Evolutionary conservation across 371 early-diverging fungal species (phyloP), one percentile per base, ranked within the genome.

Genomic region (Apophysomyces trapeziformis): DNA sequence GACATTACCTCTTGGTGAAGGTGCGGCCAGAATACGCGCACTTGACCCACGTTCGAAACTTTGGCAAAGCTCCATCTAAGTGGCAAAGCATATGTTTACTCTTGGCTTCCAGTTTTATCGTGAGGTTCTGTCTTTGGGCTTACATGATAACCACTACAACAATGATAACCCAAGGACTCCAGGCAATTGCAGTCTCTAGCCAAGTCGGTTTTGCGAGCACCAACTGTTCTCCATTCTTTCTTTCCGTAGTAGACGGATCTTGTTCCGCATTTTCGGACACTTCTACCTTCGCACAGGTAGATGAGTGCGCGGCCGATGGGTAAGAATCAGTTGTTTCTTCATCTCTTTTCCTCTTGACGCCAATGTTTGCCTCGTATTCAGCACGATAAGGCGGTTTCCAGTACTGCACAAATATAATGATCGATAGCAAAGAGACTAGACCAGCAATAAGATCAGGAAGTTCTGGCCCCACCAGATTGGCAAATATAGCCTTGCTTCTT

Each of bases 371-470:
- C 38, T 60, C 62, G 56, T 57, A 83, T 61, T 83, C 81, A n/a
- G 74, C 68, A 38, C 77, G 66, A 59, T 78, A 80, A 38, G 65
- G 68, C 0, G 80, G 84, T 18, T 79, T 83, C 84, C 84, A 83
- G 46, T 73, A 83, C 38, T 79, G 84, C 8, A 80, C 80, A 72
- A 83, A 77, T 1, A 64, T 57, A 37, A 83, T 63, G 12, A 74
- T 62, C 11, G 73, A 38, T 14, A 80, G 43, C 26, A 83, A 60
- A 16, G 80, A 80, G 2, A 72, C 73, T 12, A 83, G 65, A 58
- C 80, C 84, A 43, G 80, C 80, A 65, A 80, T 76, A 38, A 83
- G 58, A 64, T 83, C 84, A 13, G 84, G 84, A 13, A 83, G 68
- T 60, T 83, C 84, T 35, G 79, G 79, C 5, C 79, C 79, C 11